These are phyloP conservation scores for Fraxinus angustifolia DNA, from an alignment of 305 asterid genomes.

Conservation along the genomic window DNA sequence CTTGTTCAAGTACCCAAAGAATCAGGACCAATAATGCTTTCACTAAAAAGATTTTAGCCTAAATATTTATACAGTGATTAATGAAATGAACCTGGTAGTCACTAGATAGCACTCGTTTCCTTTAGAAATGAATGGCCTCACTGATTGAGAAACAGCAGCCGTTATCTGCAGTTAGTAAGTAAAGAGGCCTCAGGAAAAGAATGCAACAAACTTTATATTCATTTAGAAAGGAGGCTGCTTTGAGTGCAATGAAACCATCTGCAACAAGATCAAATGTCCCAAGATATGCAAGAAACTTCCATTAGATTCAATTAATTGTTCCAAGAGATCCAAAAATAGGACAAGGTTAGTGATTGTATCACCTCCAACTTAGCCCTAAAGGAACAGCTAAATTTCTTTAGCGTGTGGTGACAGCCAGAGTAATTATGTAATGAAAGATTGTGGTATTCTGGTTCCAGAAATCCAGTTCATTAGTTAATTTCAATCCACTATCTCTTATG, in stretches of 20 bases:
- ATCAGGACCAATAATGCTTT: background rate
- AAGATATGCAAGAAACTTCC: slow-evolving; percentile 5
- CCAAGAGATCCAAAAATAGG: slow-evolving; percentile 14
- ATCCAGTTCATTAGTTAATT: background rate
- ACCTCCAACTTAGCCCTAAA: background rate
- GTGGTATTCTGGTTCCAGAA: slow-evolving; percentile 1
- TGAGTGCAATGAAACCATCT: background rate
- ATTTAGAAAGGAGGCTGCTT: background rate
- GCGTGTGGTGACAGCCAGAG: background rate
- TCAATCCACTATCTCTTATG: background rate
- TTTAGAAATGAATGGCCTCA: slow-evolving; percentile 41
- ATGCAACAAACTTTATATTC: slow-evolving; percentile 19
- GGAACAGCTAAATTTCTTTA: background rate
- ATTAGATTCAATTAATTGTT: slow-evolving; percentile 4
- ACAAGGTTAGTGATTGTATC: background rate
- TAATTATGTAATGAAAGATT: background rate
- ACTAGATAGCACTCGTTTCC: slow-evolving; percentile 66
- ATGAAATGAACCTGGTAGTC: slow-evolving; percentile 44
- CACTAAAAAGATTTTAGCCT: background rate
- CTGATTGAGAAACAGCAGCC: slow-evolving; percentile 57
- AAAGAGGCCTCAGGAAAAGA: slow-evolving; percentile 14
- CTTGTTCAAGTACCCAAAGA: slow-evolving; percentile 18
- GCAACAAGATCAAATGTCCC: background rate
- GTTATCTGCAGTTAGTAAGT: slow-evolving; percentile 50
- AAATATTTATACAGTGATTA: slow-evolving; percentile 13